A percentile compares a stretch with the other conserved stretches of the same genome.
Conservation (phyloP, 148 eudicot species). For the Vaccinium vitisidaea region DNA sequence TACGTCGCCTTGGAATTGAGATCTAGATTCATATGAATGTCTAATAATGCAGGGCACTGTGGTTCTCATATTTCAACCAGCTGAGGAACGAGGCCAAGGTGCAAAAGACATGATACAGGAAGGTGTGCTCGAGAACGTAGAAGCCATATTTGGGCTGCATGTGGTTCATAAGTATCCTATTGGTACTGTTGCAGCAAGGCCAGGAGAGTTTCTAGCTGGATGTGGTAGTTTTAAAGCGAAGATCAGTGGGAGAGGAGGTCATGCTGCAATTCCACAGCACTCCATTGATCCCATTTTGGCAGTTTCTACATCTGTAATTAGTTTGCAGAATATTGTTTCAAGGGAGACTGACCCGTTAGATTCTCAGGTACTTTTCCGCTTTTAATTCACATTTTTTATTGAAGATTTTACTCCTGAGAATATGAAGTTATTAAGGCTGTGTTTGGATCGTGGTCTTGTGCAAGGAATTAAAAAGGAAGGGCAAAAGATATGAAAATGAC, state of each 20-base stretch:
- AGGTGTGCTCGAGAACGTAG: slow-evolving; percentile 30
- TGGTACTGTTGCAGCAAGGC: slow-evolving; percentile 29
- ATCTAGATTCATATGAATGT: neutral
- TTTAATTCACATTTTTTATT: neutral
- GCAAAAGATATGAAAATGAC: neutral
- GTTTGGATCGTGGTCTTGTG: neutral
- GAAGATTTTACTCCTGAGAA: neutral
- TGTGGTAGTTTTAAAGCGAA: slow-evolving; percentile 39
- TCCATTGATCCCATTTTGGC: slow-evolving; percentile 43
- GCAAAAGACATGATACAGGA: slow-evolving; percentile 38
- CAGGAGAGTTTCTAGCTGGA: slow-evolving; percentile 40
- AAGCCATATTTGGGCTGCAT: slow-evolving; percentile 38
- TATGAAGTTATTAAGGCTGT: neutral
- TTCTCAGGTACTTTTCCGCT: slow-evolving; percentile 28
- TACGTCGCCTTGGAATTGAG: neutral
- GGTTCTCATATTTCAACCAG: slow-evolving; percentile 42
- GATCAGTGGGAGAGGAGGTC: slow-evolving; percentile 29
- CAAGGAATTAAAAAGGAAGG: neutral
- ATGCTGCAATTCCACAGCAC: slow-evolving; percentile 29
- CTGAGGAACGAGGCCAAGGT: slow-evolving; percentile 41
- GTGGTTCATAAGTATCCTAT: slow-evolving; percentile 20
- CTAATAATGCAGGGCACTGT: slow-evolving; percentile 33
- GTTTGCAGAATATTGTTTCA: slow-evolving; percentile 43
- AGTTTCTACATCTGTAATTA: slow-evolving; percentile 29
- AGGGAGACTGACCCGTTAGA: slow-evolving; percentile 44